Evolutionary conservation across 2,329 filamentous ascomycete species (phyloP), one percentile per base, ranked within the genome.

Genomic region (Sclerotinia nivalis): DNA sequence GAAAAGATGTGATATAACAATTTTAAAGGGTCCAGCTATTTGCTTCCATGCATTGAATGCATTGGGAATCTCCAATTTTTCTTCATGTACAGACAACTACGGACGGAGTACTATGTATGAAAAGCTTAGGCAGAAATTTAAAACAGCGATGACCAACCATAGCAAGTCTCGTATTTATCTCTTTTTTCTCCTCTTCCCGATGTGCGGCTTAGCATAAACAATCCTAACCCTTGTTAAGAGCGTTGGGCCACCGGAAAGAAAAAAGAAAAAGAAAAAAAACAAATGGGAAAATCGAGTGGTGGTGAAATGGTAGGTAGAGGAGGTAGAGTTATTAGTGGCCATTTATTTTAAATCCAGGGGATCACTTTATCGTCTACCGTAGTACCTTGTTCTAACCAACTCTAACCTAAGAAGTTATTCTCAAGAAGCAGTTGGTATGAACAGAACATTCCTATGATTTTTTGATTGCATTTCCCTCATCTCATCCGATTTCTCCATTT

Each of bases 391-490:
- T 20, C 7, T 55, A 34, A n/a, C 55, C 55, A 37, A 34, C 28
- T 15, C 28, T 6, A n/a, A 25, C 45, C 45, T 3, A 20, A 37
- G 56, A 40, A 59, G 56, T 43, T 59, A 59, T 45, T 60, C 47
- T 64, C 47, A 52, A 52, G 22, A 25, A 52, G 28, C 55, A 58
- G 55, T 40, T 58, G 66, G 58, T 62, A 69, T 69, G 67, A 69
- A 69, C 40, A n/a, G 43, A 62, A 47, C 67, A 69, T 69, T 69
- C 67, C 67, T 55, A 66, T 55, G 9, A 20, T 55, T 55, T 55
- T 54, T 25, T 18, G 49, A 37, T 40, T 66, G 31, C 45, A 62
- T 62, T 37, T 68, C 12, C 45, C 34, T 31, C 65, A 43, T 62
- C 43, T 49, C 28, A 49, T 49, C 40, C 18, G 8, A 47, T 37